Evolutionary conservation across 495 filamentous ascomycete species (phyloP), one percentile per base, ranked within the genome.

Genomic region (Penicillium taxi): DNA sequence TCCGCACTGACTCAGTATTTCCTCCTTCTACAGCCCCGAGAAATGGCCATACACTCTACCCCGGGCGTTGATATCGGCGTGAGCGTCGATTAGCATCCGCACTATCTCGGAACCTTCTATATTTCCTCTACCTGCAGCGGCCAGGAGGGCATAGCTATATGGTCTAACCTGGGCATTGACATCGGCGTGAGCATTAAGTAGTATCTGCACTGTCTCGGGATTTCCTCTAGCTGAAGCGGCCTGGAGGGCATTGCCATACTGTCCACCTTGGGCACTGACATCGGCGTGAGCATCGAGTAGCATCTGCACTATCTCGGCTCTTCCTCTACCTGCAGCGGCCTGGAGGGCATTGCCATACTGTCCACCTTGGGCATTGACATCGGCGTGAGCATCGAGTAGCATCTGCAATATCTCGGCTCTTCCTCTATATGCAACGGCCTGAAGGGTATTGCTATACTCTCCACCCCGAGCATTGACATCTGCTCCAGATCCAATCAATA

Each of bases 321-420:
- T 14, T 35, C 31, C 38, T 6, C 2, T 2, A 19, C 6, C 14
- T 21, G 24, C 30, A 25, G 44, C 37, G 15, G 26, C 25, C 18
- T 41, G 39, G 15, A 47, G 44, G 18, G 44, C 37, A 37, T 30
- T 45, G 25, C 37, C 42, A 18, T 12, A 35, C 13, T 15, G 0
- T 22, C 26, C 35, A 38, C 17, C 17, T 3, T 38, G 26, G 3
- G 35, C 35, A 23, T 33, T 32, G n/a, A 32, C 37, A 20, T 38
- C 18, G 9, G 37, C 29, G 19, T 17, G 9, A 29, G 32, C 29
- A 14, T 37, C 18, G 5, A 45, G 32, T 11, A 45, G 20, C 8
- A 45, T 27, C 13, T 26, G 30, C 6, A 45, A 30, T 34, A 37
- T 29, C n/a, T 45, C 37, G 22, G 6, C 19, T 19, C 20, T 14